Evolutionary conservation across 768 basidiomycete species (phyloP), one percentile per base, ranked within the genome.

Genomic region (Lactarius tabidus): DNA sequence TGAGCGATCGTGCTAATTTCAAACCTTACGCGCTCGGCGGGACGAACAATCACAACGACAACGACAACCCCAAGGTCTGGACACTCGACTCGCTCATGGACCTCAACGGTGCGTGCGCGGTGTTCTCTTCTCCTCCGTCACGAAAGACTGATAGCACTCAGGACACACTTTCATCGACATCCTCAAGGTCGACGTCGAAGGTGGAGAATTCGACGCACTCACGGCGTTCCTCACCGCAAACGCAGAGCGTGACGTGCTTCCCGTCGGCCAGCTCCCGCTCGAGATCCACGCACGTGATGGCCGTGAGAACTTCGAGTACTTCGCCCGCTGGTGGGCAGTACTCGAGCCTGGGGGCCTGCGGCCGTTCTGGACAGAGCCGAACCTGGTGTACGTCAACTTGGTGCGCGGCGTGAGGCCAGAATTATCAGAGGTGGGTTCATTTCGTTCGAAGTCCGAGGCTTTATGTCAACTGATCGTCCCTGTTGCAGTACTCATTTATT

Each of bases 251-350:
- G 55, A 35, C 2, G 56, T 61, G 0, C 74, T 90, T 3, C 88
- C 88, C 14, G 85, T 90, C 72, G 87, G 87, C 31, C 88, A 90
- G 72, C 80, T 90, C 23, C 85, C 85, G 70, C 77, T 90, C n/a
- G 88, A 89, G 73, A 77, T 90, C 43, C 89, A 90, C 72, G 67
- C 73, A 14, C 73, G 74, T 71, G 71, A 72, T 51, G 72, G 72
- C 61, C 71, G 67, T 33, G 70, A 63, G 68, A 74, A 71, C 43
- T 86, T 87, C 73, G 72, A 77, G 3, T 79, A 87, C 61, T 83
- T 86, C 71, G 74, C 87, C 20, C 70, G 71, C 31, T 90, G 85
- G 85, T 90, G 88, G 87, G 82, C 87, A 74, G 77, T 78, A 72
- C 76, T 90, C 33, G 89, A 90, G 75, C 77, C 75, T 12, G 85